Evolutionary conservation across 306 rosid species (phyloP).

Genomic region (Leucaena leucocephala): DNA sequence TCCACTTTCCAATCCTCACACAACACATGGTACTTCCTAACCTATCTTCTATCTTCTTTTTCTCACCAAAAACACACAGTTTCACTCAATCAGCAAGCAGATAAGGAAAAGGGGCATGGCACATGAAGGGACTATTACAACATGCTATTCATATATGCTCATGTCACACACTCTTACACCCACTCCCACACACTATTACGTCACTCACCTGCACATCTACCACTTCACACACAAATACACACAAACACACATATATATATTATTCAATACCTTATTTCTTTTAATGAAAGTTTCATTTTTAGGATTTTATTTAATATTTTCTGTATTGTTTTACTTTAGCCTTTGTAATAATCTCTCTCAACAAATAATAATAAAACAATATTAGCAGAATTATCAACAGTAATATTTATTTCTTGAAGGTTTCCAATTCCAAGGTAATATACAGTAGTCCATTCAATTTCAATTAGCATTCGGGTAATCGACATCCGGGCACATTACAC

Average conservation of each 20-base stretch:
- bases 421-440: neutral
- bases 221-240: neutral
- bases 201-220: neutral
- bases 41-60: neutral
- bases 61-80: neutral
- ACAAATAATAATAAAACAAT: neutral
- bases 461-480: neutral
- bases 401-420: neutral
- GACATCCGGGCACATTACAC: neutral
- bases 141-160: neutral
- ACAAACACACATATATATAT: too few relatives aligned
- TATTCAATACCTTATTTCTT: too few relatives aligned
- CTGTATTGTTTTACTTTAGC: neutral
- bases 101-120: neutral
- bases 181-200: neutral
- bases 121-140: neutral
- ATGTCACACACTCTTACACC: neutral
- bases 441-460: neutral
- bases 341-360: too few relatives aligned
- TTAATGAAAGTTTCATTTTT: too few relatives aligned
- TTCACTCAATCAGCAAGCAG: neutral
- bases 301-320: neutral
- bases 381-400: neutral
- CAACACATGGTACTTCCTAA: neutral
- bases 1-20: neutral